phyloP scores from a whole-genome alignment of 768 basidiomycete species.

The Amylocystis lapponica region DNA sequence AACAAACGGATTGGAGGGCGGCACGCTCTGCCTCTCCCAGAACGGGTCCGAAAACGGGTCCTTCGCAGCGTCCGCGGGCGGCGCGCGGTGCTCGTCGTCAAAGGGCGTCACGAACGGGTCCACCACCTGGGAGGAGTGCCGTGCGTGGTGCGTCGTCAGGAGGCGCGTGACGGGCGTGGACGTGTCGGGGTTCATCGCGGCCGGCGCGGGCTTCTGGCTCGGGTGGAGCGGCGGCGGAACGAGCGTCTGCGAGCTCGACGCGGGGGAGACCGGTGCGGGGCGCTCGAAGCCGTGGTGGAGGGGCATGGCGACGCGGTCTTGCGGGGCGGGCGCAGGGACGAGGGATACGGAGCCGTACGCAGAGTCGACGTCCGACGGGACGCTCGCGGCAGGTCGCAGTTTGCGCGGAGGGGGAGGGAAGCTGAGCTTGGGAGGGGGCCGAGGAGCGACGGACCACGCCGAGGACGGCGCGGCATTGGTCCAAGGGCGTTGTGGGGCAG shows the following conservation, averaged over 20 bases:
- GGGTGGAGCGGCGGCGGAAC: slow-evolving; percentile 11
- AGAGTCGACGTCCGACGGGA: slow-evolving; percentile 8
- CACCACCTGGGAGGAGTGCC: slow-evolving; percentile 34
- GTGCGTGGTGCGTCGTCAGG: slow-evolving; percentile 37
- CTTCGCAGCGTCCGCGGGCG: not conserved
- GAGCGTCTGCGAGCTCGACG: slow-evolving; percentile 13
- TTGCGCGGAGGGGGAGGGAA: slow-evolving; percentile 8
- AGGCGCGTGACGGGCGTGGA: slow-evolving; percentile 38
- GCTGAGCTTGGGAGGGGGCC: slow-evolving; percentile 22
- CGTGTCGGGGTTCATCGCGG: slow-evolving; percentile 15
- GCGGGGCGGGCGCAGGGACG: slow-evolving; percentile 13
- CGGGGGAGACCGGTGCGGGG: slow-evolving; percentile 15
- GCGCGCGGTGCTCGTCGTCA: slow-evolving; percentile 54
- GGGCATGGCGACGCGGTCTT: slow-evolving; percentile 27
- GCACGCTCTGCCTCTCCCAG: slow-evolving; percentile 40
- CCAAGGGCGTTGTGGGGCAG: slow-evolving; percentile 32
- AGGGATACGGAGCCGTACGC: slow-evolving; percentile 4
- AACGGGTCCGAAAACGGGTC: slow-evolving; percentile 2
- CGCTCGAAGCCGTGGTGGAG: slow-evolving; percentile 37
- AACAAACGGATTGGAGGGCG: slow-evolving; percentile 46
- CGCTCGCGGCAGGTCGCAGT: slow-evolving; percentile 9
- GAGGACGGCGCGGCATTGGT: slow-evolving; percentile 22
- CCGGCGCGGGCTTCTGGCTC: slow-evolving; percentile 2
- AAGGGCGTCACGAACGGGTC: slow-evolving; percentile 76
- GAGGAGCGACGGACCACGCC: slow-evolving; percentile 28